Base-by-base conservation (phyloP, 2,329 filamentous ascomycete species). In the Epichloe sibirici region DNA sequence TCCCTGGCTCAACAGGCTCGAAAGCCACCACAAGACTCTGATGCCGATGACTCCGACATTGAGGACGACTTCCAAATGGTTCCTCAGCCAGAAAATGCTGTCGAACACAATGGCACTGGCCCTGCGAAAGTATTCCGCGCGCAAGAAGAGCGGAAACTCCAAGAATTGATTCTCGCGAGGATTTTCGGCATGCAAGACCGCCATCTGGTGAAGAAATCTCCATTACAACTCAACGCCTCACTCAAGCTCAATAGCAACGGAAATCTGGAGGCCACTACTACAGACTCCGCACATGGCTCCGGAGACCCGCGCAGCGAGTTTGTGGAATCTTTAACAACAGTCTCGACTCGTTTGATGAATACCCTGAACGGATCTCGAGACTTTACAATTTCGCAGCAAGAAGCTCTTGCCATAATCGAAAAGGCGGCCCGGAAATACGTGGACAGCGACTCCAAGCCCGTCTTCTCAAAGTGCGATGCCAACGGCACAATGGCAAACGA, bases 21-120 rank as follows among this genome's bases (percentile, higher is more conserved):
- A 34, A 67, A 63, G 47, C 65, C 67, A 1, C 58, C 63, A 8
- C 60, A 63, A 12, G 69, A 71, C 45, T 68, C 66, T 12, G 71
- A 75, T 25, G 62, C 66, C 5, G 73, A 77, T 21, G 74, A 76
- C 48, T 73, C 78, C 5, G 76, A 82, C 55, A 65, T 71, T 31
- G 76, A 82, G 39, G 75, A 80, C 52, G 78, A 81, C 13, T 76
- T 79, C 53, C 71, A 76, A 51, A 69, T 73, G 8, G 61, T 71
- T 5, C 70, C 73, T 1, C 58, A 61, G 21, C 59, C 61, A 2
- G 63, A 65, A 15, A 58, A 57, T 48, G 61, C 59, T 7, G 61
- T 15, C 7, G 50, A 57, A 47, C 66, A 68, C 44, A 72, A 74
- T 38, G 59, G 65, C 13, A 71, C 63, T 50, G 70, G 67, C 2